Percentiles rank a stretch among this genome's conserved stretches.
Conservation (phyloP, 768 basidiomycete genomes). For the Infundibulicybe gibba region DNA sequence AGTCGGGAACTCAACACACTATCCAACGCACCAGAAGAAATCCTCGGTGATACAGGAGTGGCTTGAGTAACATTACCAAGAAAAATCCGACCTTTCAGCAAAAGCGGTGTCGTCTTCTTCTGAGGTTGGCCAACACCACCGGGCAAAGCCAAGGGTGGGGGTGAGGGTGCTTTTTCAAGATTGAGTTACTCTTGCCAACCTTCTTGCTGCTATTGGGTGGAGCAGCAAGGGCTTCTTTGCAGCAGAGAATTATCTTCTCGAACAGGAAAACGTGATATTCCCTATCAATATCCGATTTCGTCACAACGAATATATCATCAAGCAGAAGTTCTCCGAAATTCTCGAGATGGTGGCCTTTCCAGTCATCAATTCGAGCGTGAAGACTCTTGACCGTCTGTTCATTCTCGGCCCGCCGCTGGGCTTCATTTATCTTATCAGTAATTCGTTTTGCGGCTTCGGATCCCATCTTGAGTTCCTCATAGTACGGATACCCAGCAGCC, state of each 20-base stretch:
- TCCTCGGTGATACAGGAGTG: conserved; percentile 52
- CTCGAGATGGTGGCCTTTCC: conserved; percentile 96
- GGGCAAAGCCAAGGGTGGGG: conserved; percentile 43
- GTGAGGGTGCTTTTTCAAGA: conserved; percentile 79
- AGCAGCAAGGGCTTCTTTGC: conserved; percentile 79
- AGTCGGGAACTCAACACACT: conserved; percentile 3
- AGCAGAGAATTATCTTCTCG: conserved; percentile 98
- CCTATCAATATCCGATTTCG: conserved; percentile 92
- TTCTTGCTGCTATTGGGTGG: conserved; percentile 63
- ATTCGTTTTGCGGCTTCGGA: conserved; percentile 88
- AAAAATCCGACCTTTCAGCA: conserved; percentile 96
- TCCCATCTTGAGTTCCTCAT: conserved; percentile 81
- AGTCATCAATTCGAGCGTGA: conserved; percentile 87
- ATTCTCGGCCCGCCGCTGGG: conserved; percentile 89
- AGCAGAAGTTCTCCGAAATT: conserved; percentile 93
- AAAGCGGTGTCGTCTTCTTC: conserved; percentile 76
- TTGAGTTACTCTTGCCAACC: conserved; percentile 78
- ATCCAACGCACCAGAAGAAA: conserved; percentile 51
- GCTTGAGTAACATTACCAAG: conserved; percentile 93
- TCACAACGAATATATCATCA: conserved; percentile 94
- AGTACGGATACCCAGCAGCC: conserved; percentile 59
- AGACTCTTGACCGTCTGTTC: conserved; percentile 86
- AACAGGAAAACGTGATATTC: conserved; percentile 99
- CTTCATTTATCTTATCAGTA: conserved; percentile 94
- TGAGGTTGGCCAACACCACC: conserved; percentile 53